Percentiles rank a stretch among this genome's conserved stretches.
phyloP scores from a whole-genome alignment of 129 eudicot genomes.

The Chrysanthemum lavandulifolium region DNA sequence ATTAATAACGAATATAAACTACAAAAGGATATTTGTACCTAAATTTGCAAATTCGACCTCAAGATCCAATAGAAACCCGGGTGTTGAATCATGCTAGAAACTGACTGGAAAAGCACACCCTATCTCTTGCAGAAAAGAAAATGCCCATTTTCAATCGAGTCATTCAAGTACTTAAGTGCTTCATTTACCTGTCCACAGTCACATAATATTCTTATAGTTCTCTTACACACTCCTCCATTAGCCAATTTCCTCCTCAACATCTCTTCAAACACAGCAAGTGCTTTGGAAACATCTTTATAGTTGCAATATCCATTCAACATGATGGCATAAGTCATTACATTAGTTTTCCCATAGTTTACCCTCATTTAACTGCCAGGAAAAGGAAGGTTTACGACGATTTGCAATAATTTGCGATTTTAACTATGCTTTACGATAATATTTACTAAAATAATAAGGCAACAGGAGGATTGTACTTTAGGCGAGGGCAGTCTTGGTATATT shows the following conservation, averaged over 20 bases:
- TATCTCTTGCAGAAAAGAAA: constrained; percentile 35
- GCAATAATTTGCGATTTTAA: too few relatives aligned
- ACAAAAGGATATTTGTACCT: constrained; percentile 2
- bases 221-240: constrained; percentile 29
- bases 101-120: constrained; percentile 26
- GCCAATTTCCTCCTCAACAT: constrained; percentile 39
- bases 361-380: constrained; percentile 17
- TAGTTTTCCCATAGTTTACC: constrained; percentile 7
- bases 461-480: too few relatives aligned
- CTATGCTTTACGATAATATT: too few relatives aligned
- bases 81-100: constrained; percentile 12
- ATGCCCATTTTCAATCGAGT: constrained; percentile 37
- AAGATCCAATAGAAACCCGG: constrained; percentile 5
- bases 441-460: too few relatives aligned
- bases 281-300: constrained; percentile 28
- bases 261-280: constrained; percentile 38
- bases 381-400: too few relatives aligned
- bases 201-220: constrained; percentile 35
- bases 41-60: constrained; percentile 4
- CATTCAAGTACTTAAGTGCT: constrained; percentile 35
- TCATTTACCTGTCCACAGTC: constrained; percentile 31
- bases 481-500: too few relatives aligned
- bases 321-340: constrained; percentile 23
- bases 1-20: constrained; percentile 2
- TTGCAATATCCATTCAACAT: constrained; percentile 48